These are phyloP conservation scores for Poterioochromonas sp. DNA, from an alignment of 352 stramenopile genomes.

Conservation along the genomic window DNA sequence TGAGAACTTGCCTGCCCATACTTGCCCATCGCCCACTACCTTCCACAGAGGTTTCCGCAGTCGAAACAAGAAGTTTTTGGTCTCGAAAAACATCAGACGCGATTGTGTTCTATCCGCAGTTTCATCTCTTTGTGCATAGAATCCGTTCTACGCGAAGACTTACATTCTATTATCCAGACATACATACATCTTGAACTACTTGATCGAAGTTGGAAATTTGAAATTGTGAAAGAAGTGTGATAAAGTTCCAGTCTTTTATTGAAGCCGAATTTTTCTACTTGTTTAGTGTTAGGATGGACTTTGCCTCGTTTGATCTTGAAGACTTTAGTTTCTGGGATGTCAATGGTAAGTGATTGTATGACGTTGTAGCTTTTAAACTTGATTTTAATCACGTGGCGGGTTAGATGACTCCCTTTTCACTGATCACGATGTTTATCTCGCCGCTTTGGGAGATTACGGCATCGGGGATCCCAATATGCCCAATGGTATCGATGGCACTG, in stretches of 20 bases:
- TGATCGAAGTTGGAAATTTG: no score
- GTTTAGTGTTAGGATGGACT: not conserved
- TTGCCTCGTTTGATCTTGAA: not conserved
- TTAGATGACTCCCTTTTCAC: slow-evolving; percentile 15
- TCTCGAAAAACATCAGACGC: no score
- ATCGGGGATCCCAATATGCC: not conserved
- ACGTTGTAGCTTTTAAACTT: not conserved
- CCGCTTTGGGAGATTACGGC: not conserved
- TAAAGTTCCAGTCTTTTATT: not conserved
- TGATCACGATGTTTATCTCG: not conserved
- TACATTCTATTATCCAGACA: no score
- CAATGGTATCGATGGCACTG: not conserved
- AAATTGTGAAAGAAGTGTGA: no score
- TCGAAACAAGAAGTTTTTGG: no score
- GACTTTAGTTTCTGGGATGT: slow-evolving; percentile 11
- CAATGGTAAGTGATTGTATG: slow-evolving; percentile 8
- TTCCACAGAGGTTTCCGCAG: no score
- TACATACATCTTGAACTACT: no score
- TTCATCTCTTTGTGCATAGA: no score
- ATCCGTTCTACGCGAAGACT: no score
- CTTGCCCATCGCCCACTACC: no score
- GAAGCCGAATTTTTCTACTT: not conserved
- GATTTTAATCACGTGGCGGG: not conserved
- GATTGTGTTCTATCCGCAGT: no score
- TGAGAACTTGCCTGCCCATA: no score